Conservation (phyloP, 768 basidiomycete genomes). For the Epithele typhae region DNA sequence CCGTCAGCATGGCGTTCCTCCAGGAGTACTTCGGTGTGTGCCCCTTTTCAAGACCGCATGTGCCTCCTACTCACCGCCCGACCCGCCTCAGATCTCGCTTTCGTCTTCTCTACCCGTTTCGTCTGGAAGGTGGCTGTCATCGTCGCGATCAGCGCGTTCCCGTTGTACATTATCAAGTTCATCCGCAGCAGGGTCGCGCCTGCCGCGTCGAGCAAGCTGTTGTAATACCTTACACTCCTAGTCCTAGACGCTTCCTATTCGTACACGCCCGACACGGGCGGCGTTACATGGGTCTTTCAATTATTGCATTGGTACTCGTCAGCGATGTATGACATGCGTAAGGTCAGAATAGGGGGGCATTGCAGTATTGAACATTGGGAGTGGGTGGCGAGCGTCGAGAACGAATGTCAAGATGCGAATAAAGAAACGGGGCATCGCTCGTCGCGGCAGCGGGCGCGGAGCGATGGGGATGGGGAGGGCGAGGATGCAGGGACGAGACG, state of each 20-base stretch:
- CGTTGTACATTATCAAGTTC: constrained; percentile 86
- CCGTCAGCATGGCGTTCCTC: constrained; percentile 86
- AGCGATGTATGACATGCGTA: constrained; percentile 18
- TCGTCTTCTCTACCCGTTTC: constrained; percentile 85
- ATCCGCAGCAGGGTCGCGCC: constrained; percentile 85
- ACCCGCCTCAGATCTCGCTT: constrained; percentile 69
- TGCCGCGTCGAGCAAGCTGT: constrained; percentile 88
- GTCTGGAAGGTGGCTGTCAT: constrained; percentile 95
- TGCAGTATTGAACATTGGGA: constrained; percentile 22
- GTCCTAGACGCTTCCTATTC: not conserved
- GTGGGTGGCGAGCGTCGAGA: not conserved
- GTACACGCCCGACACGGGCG: not conserved
- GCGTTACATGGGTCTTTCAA: constrained; percentile 11
- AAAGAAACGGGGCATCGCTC: not conserved
- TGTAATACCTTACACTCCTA: constrained; percentile 36
- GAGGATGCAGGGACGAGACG: no score
- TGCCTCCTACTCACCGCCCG: not conserved
- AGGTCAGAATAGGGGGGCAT: constrained; percentile 23
- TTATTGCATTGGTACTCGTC: constrained; percentile 24
- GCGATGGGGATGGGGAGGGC: no score
- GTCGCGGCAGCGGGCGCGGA: no score
- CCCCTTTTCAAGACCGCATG: not conserved
- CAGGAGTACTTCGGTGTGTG: constrained; percentile 94
- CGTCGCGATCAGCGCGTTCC: constrained; percentile 90
- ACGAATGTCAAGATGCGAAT: constrained; percentile 17